Conservation (phyloP, 2,329 filamentous ascomycete species). For the Geoglossum cookeanum region DNA sequence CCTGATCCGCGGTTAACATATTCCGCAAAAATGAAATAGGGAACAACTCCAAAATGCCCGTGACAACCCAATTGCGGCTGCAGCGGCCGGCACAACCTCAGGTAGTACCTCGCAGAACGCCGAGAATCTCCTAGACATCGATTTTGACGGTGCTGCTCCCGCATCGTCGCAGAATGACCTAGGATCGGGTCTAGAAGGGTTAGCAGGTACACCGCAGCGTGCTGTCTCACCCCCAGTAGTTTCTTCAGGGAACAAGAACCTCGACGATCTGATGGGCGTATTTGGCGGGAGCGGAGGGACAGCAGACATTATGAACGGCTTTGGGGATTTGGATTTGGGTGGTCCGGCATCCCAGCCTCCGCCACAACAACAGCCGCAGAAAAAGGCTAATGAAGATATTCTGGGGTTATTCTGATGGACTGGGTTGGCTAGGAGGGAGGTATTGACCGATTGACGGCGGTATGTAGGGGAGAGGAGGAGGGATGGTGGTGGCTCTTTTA, state of each 20-base stretch:
- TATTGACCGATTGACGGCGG: not conserved
- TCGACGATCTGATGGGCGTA: conserved; percentile 66
- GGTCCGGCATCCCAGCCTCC: conserved; percentile 29
- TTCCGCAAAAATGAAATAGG: conserved; percentile 16
- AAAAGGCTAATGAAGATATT: conserved; percentile 36
- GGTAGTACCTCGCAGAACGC: conserved; percentile 51
- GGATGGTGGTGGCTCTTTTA: too few relatives aligned
- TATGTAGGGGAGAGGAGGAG: not conserved
- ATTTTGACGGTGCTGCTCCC: conserved; percentile 83
- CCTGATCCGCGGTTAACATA: not conserved
- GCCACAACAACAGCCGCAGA: conserved; percentile 15
- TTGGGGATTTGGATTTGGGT: conserved; percentile 61
- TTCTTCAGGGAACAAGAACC: conserved; percentile 30
- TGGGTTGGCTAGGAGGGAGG: not conserved
- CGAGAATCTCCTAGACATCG: conserved; percentile 89
- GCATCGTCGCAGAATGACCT: conserved; percentile 60
- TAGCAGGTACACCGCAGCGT: conserved; percentile 45
- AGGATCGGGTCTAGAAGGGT: conserved; percentile 32
- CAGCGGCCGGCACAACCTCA: conserved; percentile 20
- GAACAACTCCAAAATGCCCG: conserved; percentile 83
- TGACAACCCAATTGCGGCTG: conserved; percentile 43
- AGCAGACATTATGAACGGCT: conserved; percentile 56
- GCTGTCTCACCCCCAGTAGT: conserved; percentile 22
- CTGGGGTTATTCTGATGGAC: conserved; percentile 32
- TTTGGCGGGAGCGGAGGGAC: conserved; percentile 30